Base-by-base conservation (phyloP, 208 protist species). In the Porcisia hertigi region DNA sequence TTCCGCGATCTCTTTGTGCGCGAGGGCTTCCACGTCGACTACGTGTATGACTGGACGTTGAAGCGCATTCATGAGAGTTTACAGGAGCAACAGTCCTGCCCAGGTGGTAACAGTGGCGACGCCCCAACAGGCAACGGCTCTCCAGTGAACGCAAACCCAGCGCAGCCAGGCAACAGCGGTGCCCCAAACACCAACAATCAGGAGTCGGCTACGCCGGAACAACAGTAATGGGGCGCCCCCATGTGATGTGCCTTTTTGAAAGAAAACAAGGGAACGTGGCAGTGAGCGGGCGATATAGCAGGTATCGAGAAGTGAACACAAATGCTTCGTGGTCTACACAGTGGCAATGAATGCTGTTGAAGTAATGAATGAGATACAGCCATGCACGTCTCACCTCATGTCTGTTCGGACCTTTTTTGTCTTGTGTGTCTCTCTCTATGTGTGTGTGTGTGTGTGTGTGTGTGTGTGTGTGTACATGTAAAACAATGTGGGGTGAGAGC, bases 21-120 rank as follows among this genome's bases (percentile, higher is more conserved):
- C 55, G 94, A 99, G 81, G 97, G 98, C 8, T 99, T 95, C 85
- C 90, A 97, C 73, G 98, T 99, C 69, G 99, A 99, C 90, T 99
- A 98, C 84, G 88, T 99, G 53, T 99, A 98, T 86, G 99, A 99
- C 87, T 99, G 99, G 99, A 99, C 93, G 12, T 83, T 95, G 60
- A 93, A 92, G 76, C 85, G 91, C 58, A 95, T 97, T 74, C 90
- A 93, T 25, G 83, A 92, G 57, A 84, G 77, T 25, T 76, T 87
- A 62, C 84, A 89, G 76, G 85, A 92, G 79, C 85, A 91, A 67
- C 75, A 84, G 57, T 70, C 78, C 53, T 75, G 81, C 53, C 71
- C 76, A 8, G 66, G 80, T 25, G 73, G 57, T 30, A 71, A 47
- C 55, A 74, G 66, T 55, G 76, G 73, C 63, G 75, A 67, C 16